Conservation (phyloP, 331 rosid genomes). For the Arachis monticola region DNA sequence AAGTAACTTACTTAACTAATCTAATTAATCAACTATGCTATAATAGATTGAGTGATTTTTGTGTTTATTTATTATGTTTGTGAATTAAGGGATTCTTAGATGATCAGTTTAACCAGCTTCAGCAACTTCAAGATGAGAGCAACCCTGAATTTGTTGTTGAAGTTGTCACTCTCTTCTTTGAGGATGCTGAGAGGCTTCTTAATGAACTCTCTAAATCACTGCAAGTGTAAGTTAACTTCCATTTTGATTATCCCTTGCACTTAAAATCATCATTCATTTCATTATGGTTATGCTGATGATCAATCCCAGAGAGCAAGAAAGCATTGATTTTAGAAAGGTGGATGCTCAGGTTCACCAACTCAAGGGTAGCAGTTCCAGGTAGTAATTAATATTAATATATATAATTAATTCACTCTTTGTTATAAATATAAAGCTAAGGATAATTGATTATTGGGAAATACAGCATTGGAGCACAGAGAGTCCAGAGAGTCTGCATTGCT, state of each 20-base stretch:
- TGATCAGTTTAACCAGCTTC: constrained; percentile 67
- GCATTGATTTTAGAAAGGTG: constrained; percentile 63
- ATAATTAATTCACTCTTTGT: too few relatives aligned
- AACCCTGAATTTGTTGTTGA: constrained; percentile 72
- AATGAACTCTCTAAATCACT: constrained; percentile 57
- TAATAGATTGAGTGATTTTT: neutral
- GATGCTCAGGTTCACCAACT: constrained; percentile 83
- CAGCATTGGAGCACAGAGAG: constrained; percentile 91
- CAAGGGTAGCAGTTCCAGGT: constrained; percentile 98
- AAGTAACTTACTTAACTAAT: neutral
- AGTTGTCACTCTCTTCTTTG: constrained; percentile 67
- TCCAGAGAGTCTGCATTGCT: constrained; percentile 66
- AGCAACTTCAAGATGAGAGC: constrained; percentile 70
- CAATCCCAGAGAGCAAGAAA: constrained; percentile 55
- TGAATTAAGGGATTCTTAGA: constrained; percentile 55
- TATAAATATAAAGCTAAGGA: neutral
- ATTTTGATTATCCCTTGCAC: neutral
- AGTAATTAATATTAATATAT: neutral
- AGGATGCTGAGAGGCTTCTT: constrained; percentile 61
- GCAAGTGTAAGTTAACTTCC: constrained; percentile 38
- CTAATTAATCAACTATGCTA: neutral
- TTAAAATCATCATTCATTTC: neutral
- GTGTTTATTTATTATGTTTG: neutral
- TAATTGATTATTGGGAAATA: constrained; percentile 30
- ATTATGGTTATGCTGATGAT: neutral